Evolutionary conservation across 2,329 filamentous ascomycete species (phyloP).

Genomic region (Boeremia exigua): DNA sequence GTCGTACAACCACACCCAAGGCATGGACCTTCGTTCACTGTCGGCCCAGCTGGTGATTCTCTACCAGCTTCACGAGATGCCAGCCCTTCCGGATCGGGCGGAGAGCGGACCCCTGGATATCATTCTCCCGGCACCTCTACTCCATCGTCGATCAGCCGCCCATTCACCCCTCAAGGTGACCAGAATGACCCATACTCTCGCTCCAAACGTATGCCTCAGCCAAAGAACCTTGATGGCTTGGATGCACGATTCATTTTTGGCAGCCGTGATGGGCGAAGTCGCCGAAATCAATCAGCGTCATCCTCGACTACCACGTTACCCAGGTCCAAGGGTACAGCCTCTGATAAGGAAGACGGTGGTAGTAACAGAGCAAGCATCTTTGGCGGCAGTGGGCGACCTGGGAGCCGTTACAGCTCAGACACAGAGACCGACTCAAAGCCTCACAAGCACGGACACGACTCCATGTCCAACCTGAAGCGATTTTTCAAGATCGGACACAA

Average conservation of each 20-base stretch:
- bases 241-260: constrained; percentile 87
- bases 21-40: constrained; percentile 60
- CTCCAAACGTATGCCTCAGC: constrained; percentile 74
- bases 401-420: constrained; percentile 54
- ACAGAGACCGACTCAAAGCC: constrained; percentile 43
- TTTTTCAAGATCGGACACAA: constrained; percentile 83
- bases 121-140: constrained; percentile 54
- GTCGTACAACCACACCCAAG: constrained; percentile 55
- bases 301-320: constrained; percentile 49
- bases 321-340: constrained; percentile 52
- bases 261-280: constrained; percentile 70
- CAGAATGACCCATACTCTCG: constrained; percentile 87
- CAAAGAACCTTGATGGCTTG: constrained; percentile 68
- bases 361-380: constrained; percentile 62
- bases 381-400: constrained; percentile 56
- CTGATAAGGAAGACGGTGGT: constrained; percentile 47
- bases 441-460: constrained; percentile 65
- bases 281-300: constrained; percentile 51
- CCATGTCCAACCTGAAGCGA: constrained; percentile 94
- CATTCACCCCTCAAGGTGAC: constrained; percentile 80
- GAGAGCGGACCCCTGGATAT: constrained; percentile 53
- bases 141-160: constrained; percentile 69
- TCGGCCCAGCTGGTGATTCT: constrained; percentile 64
- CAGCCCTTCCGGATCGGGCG: constrained; percentile 67
- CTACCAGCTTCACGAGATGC: constrained; percentile 61